These are phyloP conservation scores for Tetrastigma voinierianum DNA, from an alignment of 164 flowering plant genomes.

Conservation along the genomic window DNA sequence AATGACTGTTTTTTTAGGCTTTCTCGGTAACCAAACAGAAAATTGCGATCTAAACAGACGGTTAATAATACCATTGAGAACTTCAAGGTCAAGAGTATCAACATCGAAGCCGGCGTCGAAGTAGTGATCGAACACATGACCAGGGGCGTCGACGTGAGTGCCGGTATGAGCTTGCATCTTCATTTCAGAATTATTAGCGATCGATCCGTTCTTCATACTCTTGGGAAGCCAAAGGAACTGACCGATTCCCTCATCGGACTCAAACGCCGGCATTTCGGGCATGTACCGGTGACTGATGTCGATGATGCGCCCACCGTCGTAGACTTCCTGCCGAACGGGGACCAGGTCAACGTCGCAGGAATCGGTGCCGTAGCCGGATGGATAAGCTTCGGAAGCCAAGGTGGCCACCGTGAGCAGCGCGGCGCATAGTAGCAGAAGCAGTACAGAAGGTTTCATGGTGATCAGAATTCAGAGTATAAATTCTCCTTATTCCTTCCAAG, in stretches of 20 bases:
- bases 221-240: conserved; percentile 57
- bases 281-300: conserved; percentile 68
- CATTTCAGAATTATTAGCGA: conserved; percentile 69
- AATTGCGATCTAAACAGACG: not conserved
- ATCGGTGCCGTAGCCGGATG: conserved; percentile 19
- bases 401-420: not conserved
- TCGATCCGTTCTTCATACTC: conserved; percentile 86
- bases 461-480: no score
- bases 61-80: conserved; percentile 60
- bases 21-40: not conserved
- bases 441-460: conserved; percentile 1
- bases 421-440: not conserved
- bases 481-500: no score
- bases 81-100: conserved; percentile 76
- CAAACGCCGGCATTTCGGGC: conserved; percentile 55
- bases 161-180: conserved; percentile 78
- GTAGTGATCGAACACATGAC: conserved; percentile 74
- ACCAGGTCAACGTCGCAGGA: conserved; percentile 17
- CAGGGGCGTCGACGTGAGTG: conserved; percentile 95
- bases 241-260: conserved; percentile 55
- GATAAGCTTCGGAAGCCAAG: conserved; percentile 22
- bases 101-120: conserved; percentile 90
- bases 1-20: no score
- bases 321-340: conserved; percentile 47
- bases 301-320: conserved; percentile 58